Base-by-base conservation (phyloP, 129 eudicot species). In the Artemisia annua region DNA sequence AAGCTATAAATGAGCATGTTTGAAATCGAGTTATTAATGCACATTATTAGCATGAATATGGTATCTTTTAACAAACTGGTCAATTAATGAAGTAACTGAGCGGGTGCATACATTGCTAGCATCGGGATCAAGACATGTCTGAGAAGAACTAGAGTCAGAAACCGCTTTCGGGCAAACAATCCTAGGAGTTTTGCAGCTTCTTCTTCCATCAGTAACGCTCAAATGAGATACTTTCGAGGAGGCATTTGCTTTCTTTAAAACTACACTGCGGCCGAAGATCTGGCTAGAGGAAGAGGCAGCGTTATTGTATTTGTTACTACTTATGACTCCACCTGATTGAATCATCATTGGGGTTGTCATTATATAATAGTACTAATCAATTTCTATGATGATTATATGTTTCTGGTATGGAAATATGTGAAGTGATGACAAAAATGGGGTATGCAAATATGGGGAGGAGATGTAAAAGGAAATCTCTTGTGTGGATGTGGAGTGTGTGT, bases 61-160 rank as follows among this genome's bases (percentile, higher is more conserved):
- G 8, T 6, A 7, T 39, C 3, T 5, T 28, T 28, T 28, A 3
- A 28, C 32, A 28, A 28, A 28, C 32, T 28, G 32, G 32, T 28
- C 32, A 28, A 28, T 28, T 28, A 28, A 28, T 28, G 8, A 39
- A 58, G 14, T 12, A 28, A 54, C 52, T 19, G 24, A 11, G 46
- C 57, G 53, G 55, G 54, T 55, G 48, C 62, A 3, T 75, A 86
- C 91, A 24, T 78, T 54, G 79, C 82, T 83, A 61, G 91, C 88
- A 71, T 86, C 91, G 54, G 88, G 91, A 55, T 86, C 88, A 4
- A 86, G 91, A 48, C 91, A 86, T 13, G 91, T 83, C 79, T 74
- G 86, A 15, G 91, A 86, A 78, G 69, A 76, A 39, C 85, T 80
- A 11, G 91, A 80, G 22, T 86, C 91, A 19, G 91, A 83, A 81